These are phyloP conservation scores for Ceratocystis eucalypticola DNA, from an alignment of 2,329 filamentous ascomycete species.

Conservation along the genomic window DNA sequence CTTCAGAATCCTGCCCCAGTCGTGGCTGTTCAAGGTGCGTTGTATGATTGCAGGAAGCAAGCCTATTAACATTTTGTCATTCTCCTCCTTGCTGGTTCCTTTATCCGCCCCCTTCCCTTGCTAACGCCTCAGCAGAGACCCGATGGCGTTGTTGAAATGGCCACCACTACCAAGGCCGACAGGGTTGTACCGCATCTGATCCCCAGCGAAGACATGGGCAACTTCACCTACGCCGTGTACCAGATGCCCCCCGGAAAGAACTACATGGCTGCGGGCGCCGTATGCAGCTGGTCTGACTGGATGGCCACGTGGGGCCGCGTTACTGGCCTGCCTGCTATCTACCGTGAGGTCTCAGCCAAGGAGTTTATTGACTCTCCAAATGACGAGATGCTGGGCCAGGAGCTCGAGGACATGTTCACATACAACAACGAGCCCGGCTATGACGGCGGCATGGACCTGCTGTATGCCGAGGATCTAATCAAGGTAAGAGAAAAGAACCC, in stretches of 20 bases:
- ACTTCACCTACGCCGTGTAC: constrained; percentile 35
- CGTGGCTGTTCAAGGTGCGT: constrained; percentile 35
- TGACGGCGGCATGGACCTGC: constrained; percentile 32
- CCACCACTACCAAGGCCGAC: constrained; percentile 32
- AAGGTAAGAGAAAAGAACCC: constrained; percentile 26
- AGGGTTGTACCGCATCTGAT: constrained; percentile 33
- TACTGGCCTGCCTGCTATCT: constrained; percentile 27
- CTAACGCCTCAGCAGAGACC: constrained; percentile 14
- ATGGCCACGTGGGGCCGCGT: constrained; percentile 31
- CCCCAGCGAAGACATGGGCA: constrained; percentile 35
- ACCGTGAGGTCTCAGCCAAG: constrained; percentile 30
- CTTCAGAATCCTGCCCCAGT: constrained; percentile 33
- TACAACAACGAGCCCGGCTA: constrained; percentile 38
- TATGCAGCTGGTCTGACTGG: constrained; percentile 35
- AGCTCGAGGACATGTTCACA: constrained; percentile 34
- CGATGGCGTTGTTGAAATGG: constrained; percentile 35
- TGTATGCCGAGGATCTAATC: constrained; percentile 32
- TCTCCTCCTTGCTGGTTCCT: not conserved
- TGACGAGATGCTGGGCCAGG: constrained; percentile 27
- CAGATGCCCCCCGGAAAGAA: constrained; percentile 36
- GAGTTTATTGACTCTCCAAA: constrained; percentile 28
- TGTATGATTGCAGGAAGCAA: not conserved
- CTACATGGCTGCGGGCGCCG: constrained; percentile 37
- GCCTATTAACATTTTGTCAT: not conserved
- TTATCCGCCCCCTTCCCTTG: not conserved